These are phyloP conservation scores for Taphrina confusa DNA, from an alignment of 1,139 yeast genomes.

Conservation along the genomic window DNA sequence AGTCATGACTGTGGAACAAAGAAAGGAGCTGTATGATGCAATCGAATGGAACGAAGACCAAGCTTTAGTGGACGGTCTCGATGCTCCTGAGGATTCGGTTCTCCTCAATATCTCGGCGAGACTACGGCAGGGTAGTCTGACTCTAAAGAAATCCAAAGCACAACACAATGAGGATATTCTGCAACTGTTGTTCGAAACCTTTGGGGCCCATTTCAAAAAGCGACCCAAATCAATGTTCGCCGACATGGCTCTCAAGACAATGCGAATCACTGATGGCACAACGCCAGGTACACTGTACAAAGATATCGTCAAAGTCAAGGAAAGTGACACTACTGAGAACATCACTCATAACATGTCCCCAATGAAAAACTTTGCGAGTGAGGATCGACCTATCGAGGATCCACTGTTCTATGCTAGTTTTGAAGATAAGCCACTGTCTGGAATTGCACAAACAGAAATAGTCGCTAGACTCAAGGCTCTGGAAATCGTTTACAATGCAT, in stretches of 20 bases:
- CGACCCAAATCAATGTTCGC: conserved; percentile 77
- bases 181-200: conserved; percentile 78
- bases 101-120: conserved; percentile 66
- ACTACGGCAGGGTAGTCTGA: conserved; percentile 74
- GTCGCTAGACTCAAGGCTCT: conserved; percentile 77
- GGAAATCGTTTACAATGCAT: conserved; percentile 84
- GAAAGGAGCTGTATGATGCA: conserved; percentile 82
- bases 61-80: conserved; percentile 54
- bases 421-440: conserved; percentile 84
- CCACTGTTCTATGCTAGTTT: conserved; percentile 83
- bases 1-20: conserved; percentile 51
- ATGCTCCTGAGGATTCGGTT: conserved; percentile 73
- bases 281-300: conserved; percentile 71
- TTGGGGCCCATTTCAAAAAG: conserved; percentile 70
- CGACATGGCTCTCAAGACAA: conserved; percentile 72
- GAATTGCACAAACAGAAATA: conserved; percentile 74
- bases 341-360: conserved; percentile 36
- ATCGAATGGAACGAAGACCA: conserved; percentile 81
- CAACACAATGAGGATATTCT: conserved; percentile 57
- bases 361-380: conserved; percentile 39
- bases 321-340: conserved; percentile 48
- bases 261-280: conserved; percentile 79
- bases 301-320: conserved; percentile 85
- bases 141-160: conserved; percentile 47
- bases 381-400: conserved; percentile 43